Base-by-base conservation (phyloP, 2,329 filamentous ascomycete species). In the Elsinoe fawcettii region DNA sequence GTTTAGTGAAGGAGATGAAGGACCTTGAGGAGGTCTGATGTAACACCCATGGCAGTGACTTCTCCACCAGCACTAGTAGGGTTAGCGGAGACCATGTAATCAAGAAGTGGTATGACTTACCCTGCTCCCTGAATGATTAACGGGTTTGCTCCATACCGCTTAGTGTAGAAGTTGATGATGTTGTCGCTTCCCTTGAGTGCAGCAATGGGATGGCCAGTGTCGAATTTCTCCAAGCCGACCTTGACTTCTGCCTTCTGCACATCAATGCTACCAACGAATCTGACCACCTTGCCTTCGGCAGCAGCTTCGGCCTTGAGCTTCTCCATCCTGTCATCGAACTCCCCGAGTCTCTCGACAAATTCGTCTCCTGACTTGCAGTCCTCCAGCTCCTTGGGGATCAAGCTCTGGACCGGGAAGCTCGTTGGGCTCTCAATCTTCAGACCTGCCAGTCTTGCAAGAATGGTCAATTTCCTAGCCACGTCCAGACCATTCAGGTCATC, bases 111-210 rank as follows among this genome's bases (percentile, higher is more conserved):
- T 23, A 53, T 46, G 27, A 66, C 67, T 67, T 63, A 71, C 70
- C 91, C 93, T 34, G 90, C 90, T 59, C 93, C 93, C 76, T 97
- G 92, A 62, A 99, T 83, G 69, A 96, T 96, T 61, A 99, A 78
- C 43, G 93, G 91, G 73, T 92, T 95, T 69, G 78, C 81, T 59
- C 90, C 90, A 69, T 99, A 99, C 66, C 93, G 82, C 79, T 95
- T 87, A 5, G 93, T 99, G 75, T 96, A 95, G 78, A 99, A 96
- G 77, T 86, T 95, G 70, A 99, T 96, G 70, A 99, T 95, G 77
- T 99, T 99, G 71, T 97, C 93, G 72, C 91, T 97, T 34, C 93
- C 93, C 80, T 96, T 95, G 58, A 99, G 79, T 49, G 88, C 87
- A 12, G 93, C 93, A 74, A 99, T 96, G 11, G 93, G 88, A 69